A percentile compares a stretch with the other conserved stretches of the same genome.
Conservation (phyloP, 192 early-diverging fungal genomes). For the Phlyctochytrium bullatum region DNA sequence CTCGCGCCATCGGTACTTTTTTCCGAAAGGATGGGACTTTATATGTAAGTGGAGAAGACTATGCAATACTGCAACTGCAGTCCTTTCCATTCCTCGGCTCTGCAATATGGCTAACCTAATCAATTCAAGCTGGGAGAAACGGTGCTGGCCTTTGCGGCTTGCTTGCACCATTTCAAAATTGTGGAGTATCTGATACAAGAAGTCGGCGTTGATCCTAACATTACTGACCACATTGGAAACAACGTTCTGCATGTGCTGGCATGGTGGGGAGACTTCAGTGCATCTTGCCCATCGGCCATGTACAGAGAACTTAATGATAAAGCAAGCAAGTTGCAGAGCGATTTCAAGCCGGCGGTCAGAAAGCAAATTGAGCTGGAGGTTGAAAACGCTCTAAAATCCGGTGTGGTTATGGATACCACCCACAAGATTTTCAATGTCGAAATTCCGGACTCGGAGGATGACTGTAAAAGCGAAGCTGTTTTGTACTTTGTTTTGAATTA, state of each 20-base stretch:
- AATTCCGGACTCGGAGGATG: neutral
- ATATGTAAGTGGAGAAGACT: slow-evolving; percentile 8
- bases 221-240: slow-evolving; percentile 28
- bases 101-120: too few relatives aligned
- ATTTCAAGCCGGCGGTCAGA: neutral
- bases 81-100: neutral
- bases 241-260: slow-evolving; percentile 33
- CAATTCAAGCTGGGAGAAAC: slow-evolving; percentile 29
- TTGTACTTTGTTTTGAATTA: too few relatives aligned
- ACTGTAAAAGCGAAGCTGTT: neutral
- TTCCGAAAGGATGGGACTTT: slow-evolving; percentile 9
- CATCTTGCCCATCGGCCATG: too few relatives aligned
- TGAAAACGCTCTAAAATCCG: neutral
- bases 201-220: slow-evolving; percentile 6
- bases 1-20: slow-evolving; percentile 18
- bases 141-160: slow-evolving; percentile 23
- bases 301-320: too few relatives aligned
- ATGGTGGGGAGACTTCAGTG: slow-evolving; percentile 15
- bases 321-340: neutral
- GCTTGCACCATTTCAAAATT: slow-evolving; percentile 18
- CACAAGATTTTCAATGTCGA: neutral
- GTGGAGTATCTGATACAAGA: slow-evolving; percentile 27
- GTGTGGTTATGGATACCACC: too few relatives aligned
- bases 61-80: neutral
- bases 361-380: neutral